Base-by-base conservation (phyloP, 352 stramenopile species). In the Pythium periplocum region DNA sequence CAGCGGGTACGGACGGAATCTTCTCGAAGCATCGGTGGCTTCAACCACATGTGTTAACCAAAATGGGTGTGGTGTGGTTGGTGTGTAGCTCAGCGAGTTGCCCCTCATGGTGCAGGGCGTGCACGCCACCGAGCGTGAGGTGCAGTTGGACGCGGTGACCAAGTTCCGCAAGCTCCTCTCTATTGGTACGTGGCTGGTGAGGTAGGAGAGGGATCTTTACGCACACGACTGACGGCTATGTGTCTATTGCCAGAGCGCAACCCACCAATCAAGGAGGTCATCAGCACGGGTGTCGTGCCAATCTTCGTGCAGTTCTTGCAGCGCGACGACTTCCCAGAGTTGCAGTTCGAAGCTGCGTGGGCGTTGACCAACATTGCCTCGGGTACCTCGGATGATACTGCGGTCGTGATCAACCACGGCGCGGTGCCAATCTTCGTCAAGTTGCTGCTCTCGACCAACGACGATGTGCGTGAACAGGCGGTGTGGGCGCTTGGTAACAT, bases 401-500 rank as follows among this genome's bases (percentile, higher is more conserved):
- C 95, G 40, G 88, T 98, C 36, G 97, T 99, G 32, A 98, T 99
- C 68, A 86, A 98, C 49, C 75, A 95, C 51, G 96, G 96, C 45
- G 97, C 97, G 2, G 95, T 99, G 43, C 96, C 96, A 37, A 97
- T 98, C 62, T 98, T 99, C 72, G 96, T 97, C 46, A 78, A 97
- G 57, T 66, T 99, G 33, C 77, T 99, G 9, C 71, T 94, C 10
- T 98, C 88, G 39, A 96, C 94, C 44, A 98, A 98, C 66, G 96
- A 98, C 60, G 96, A 99, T 76, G 96, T 99, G 11, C 77, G 95
- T 31, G 96, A 99, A 64, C 87, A 96, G 66, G 84, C 83, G 8
- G 96, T 99, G 17, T 99, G 97, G 97, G 97, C 96, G 17, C 77
- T 99, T 26, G 97, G 97, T 53, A 99, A 99, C 75, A 99, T 99